These are phyloP conservation scores for Suillus subaureus DNA, from an alignment of 768 basidiomycete genomes.

Conservation along the genomic window DNA sequence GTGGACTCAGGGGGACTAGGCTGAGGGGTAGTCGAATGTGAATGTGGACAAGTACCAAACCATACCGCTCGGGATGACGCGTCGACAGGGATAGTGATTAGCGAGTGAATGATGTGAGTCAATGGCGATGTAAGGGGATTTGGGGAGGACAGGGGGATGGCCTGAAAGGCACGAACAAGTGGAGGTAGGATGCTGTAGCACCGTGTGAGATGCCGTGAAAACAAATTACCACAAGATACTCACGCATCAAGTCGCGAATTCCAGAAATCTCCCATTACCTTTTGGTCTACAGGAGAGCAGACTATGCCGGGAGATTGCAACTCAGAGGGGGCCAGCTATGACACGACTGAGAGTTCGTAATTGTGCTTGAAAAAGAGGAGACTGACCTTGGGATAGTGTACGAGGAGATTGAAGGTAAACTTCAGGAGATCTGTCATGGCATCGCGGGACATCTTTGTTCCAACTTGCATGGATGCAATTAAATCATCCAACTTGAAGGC, in stretches of 20 bases:
- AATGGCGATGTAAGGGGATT: constrained; percentile 73
- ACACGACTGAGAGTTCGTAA: neutral
- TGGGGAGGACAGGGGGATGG: constrained; percentile 61
- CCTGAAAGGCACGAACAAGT: constrained; percentile 68
- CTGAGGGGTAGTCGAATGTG: constrained; percentile 36
- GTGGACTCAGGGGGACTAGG: constrained; percentile 34
- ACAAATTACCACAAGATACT: constrained; percentile 27
- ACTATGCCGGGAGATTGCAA: constrained; percentile 31
- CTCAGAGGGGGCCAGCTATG: constrained; percentile 45
- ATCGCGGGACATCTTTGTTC: constrained; percentile 60
- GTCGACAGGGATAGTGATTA: constrained; percentile 77
- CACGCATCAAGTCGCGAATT: constrained; percentile 71
- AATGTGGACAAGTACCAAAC: constrained; percentile 51
- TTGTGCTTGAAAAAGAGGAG: neutral
- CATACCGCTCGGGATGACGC: constrained; percentile 58
- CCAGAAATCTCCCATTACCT: constrained; percentile 77
- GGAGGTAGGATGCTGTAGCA: constrained; percentile 64
- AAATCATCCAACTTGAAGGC: constrained; percentile 62
- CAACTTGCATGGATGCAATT: constrained; percentile 47
- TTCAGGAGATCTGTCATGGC: constrained; percentile 87
- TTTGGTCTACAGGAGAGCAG: constrained; percentile 29
- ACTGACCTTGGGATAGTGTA: constrained; percentile 78
- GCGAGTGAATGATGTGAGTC: constrained; percentile 78
- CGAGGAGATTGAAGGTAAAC: constrained; percentile 76
- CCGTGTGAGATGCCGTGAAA: constrained; percentile 2